Base-by-base conservation (phyloP, 345 rosid species). In the Pugionium cornutum region DNA sequence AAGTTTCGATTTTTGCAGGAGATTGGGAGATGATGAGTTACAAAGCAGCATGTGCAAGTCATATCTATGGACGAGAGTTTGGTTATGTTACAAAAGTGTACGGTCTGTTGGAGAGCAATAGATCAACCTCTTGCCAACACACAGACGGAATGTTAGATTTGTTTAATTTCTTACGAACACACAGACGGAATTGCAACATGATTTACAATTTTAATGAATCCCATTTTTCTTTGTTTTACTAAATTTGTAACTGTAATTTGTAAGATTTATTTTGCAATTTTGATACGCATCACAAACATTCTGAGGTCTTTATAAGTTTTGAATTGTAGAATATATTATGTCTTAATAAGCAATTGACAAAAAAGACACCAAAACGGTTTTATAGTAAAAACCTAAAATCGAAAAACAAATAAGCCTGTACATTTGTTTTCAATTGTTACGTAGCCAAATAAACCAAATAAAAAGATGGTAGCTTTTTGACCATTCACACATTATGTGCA, bases 11-110 rank as follows among this genome's bases (percentile, higher is more conserved):
- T 8, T 48, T 48, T 7, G 9, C 32, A 53, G 56, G 28, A 9
- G 76, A 76, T 30, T 10, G 66, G 77, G 74, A 85, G 78, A 81
- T 80, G 49, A 58, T 85, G 57, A 68, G 82, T 6, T 84, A 80
- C 73, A 89, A 92, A 79, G 96, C 94, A 2, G 94, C 92, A 1
- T 83, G 87, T 50, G 91, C 88, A 1, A 71, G 83, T 7, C 89
- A 88, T 70, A 62, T 89, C 79, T 88, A 83, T 27, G 94, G 92
- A 30, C 62, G 61, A 65, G 78, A 78, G 31, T 79, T 58, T 10
- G 69, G 78, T 25, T 92, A 88, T 54, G 86, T 83, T 42, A 66
- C 63, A 42, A 67, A 58, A 70, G 86, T 68, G 1, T 67, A 40
- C 62, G 10, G 25, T 62, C 48, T 9, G 54, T 53, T 92, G 18